Conservation (phyloP, 345 rosid genomes). For the Euphorbia tirucalli region DNA sequence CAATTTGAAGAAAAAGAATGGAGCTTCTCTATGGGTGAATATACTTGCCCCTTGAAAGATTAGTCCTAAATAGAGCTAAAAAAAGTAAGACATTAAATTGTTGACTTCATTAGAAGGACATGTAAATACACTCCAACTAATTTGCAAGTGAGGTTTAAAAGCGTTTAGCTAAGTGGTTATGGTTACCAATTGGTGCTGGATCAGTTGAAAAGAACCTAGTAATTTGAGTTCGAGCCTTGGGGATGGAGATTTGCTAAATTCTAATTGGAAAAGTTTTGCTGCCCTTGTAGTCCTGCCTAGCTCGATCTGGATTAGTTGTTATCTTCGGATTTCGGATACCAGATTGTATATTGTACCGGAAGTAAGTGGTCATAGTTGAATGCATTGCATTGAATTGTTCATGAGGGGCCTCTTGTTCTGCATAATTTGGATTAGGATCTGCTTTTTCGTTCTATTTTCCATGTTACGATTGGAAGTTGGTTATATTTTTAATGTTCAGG, state of each 20-base stretch:
- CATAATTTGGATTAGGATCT: neutral
- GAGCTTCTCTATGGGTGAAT: neutral
- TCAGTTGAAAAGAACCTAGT: too few species aligned
- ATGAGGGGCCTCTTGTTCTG: neutral
- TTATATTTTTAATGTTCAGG: conserved; percentile 28
- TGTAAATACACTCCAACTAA: neutral
- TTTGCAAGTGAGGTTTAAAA: neutral
- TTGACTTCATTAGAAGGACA: too few species aligned
- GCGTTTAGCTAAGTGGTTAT: neutral
- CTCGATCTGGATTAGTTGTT: too few species aligned
- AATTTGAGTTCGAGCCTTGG: too few species aligned
- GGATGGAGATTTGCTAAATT: too few species aligned
- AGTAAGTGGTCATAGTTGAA: too few species aligned
- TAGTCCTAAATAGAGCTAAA: neutral
- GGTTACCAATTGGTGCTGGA: neutral
- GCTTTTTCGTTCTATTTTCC: neutral
- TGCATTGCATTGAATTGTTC: too few species aligned
- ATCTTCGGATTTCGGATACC: too few species aligned
- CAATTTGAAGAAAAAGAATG: neutral
- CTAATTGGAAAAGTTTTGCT: too few species aligned
- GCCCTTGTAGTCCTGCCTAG: too few species aligned
- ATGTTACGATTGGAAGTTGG: neutral
- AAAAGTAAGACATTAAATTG: neutral
- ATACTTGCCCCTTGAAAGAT: neutral
- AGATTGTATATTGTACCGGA: too few species aligned